Conservation (phyloP, 352 stramenopile genomes). For the Stephanocyclus meneghinianus region DNA sequence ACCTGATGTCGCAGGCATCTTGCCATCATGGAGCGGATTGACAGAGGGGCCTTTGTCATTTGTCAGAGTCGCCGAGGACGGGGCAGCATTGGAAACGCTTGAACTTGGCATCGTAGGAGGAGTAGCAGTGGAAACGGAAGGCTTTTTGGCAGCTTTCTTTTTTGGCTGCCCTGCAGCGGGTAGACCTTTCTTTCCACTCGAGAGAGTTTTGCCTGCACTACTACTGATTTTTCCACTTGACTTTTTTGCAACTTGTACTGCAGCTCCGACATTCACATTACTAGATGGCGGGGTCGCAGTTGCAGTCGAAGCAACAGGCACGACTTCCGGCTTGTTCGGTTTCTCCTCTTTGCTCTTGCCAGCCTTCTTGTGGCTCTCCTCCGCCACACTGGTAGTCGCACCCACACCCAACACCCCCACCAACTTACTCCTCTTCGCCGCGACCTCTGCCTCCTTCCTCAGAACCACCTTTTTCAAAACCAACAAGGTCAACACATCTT, state of each 20-base stretch:
- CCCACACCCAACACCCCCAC: conserved; percentile 38
- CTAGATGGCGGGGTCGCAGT: neutral
- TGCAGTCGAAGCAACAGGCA: no score
- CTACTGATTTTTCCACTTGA: neutral
- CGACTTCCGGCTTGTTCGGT: no score
- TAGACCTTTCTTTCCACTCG: neutral
- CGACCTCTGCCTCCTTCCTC: conserved; percentile 74
- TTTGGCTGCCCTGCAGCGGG: neutral
- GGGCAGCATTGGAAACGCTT: no score
- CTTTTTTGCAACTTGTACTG: neutral
- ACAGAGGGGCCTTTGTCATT: no score
- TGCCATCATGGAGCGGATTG: no score
- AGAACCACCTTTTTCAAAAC: conserved; percentile 77
- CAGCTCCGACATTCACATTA: neutral
- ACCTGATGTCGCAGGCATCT: no score
- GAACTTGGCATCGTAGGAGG: no score
- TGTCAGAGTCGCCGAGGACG: no score
- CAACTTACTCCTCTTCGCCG: conserved; percentile 55
- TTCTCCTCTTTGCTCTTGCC: no score
- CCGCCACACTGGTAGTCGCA: no score
- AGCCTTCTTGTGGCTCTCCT: no score
- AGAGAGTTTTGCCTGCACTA: neutral
- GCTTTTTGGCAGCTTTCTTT: neutral
- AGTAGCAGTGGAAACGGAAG: no score
- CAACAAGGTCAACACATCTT: conserved; percentile 79